Evolutionary conservation across 116 monocot genomes (phyloP).

Genomic region (Posidonia oceanica): DNA sequence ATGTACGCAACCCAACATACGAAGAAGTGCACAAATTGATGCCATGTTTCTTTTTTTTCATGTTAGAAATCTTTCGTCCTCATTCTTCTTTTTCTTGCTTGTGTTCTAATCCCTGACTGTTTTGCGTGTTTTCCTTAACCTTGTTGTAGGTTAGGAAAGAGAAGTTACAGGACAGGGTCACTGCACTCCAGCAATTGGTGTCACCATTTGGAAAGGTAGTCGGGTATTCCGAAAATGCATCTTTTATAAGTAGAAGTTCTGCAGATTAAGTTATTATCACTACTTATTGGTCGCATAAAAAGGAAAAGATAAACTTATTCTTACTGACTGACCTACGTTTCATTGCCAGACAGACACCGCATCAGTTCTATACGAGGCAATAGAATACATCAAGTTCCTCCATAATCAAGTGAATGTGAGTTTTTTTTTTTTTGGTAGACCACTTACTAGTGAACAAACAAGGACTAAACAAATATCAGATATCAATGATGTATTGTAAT

Average conservation of each 20-base stretch:
- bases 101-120: background rate
- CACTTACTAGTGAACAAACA: background rate
- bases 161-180: conserved; percentile 83
- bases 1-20: conserved; percentile 23
- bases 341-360: conserved; percentile 76
- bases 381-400: conserved; percentile 84
- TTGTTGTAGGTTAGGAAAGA: conserved; percentile 68
- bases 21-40: no score
- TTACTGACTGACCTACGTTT: background rate
- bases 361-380: conserved; percentile 85
- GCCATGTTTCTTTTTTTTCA: no score
- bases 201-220: conserved; percentile 99
- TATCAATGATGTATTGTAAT: no score
- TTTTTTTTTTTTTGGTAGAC: background rate
- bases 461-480: no score
- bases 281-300: no score
- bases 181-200: conserved; percentile 89
- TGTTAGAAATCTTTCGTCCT: no score
- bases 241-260: no score
- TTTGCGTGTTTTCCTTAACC: conserved; percentile 11
- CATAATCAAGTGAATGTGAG: conserved; percentile 77
- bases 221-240: no score
- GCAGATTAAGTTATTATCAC: no score
- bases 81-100: background rate
- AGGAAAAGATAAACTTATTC: conserved; percentile 28